Base-by-base conservation (phyloP, 768 basidiomycete genomes). In the Strobilomyces confusus region DNA sequence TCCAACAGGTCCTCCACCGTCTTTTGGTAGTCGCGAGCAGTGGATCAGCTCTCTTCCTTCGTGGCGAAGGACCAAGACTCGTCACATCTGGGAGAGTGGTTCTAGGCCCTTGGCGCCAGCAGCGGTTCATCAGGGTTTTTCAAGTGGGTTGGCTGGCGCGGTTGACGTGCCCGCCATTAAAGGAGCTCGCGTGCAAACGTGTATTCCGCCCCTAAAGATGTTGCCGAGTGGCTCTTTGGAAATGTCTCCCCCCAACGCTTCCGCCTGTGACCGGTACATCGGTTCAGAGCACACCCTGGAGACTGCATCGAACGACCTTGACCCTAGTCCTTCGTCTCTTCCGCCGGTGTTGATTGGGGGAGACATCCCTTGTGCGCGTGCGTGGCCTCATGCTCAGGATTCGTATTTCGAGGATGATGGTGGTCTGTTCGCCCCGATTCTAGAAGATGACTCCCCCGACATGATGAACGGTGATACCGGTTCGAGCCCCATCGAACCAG, bases 131-230 rank as follows among this genome's bases (percentile, higher is more conserved):
- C 80, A 76, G 83, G 78, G 73, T 86, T 87, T 87, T 88, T 65
- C 69, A 55, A 71, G 69, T 72, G 87, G 86, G 87, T 89, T 89
- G 81, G 76, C 80, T 70, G 75, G 71, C 74, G 84, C 87, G 84
- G 83, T 69, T 69, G 81, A 87, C 87, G 85, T 84, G 75, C 69
- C 79, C 66, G 84, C 82, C 75, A 88, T 87, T 87, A 89, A 89
- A 87, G 87, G 87, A 82, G 66, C 79, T 72, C 84, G 74, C 84
- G 86, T 84, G 80, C 78, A 89, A 80, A 84, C 85, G 83, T 84
- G 84, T 77, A 79, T 84, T 84, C 86, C 87, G 86, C 88, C 88
- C 87, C 72, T 71, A 60, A 76, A 59, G 23, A 64, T 67, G 29
- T 26, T 38, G 3, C 40, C 52, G 33, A 48, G 47, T 42, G 34